Evolutionary conservation across 495 filamentous ascomycete species (phyloP).

Genomic region (Tuber aestivum): DNA sequence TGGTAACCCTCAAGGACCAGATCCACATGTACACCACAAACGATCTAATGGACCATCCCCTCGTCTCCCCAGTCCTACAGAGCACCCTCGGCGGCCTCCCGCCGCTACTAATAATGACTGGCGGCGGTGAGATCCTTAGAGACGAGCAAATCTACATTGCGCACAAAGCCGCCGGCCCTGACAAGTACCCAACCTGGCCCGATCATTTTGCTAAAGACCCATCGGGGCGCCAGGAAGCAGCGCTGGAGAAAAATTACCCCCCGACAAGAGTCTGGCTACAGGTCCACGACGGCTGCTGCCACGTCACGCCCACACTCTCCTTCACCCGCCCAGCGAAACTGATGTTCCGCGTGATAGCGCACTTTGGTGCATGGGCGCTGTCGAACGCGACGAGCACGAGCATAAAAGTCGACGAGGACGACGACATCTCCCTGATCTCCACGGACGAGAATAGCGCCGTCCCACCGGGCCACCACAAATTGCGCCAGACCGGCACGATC

Average conservation of each 20-base stretch:
- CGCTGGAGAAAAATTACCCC: constrained; percentile 55
- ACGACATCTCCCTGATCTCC: constrained; percentile 68
- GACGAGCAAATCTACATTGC: constrained; percentile 95
- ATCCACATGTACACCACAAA: constrained; percentile 95
- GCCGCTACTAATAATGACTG: constrained; percentile 75
- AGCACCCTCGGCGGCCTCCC: constrained; percentile 82
- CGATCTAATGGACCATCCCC: constrained; percentile 72
- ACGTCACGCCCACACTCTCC: constrained; percentile 82
- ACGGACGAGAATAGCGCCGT: constrained; percentile 24
- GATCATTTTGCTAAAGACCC: constrained; percentile 58
- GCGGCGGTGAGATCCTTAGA: constrained; percentile 78
- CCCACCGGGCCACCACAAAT: constrained; percentile 15
- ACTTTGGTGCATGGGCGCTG: constrained; percentile 86
- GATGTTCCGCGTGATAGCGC: constrained; percentile 84
- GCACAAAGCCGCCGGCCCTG: constrained; percentile 83
- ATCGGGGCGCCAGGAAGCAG: constrained; percentile 51
- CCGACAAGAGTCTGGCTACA: constrained; percentile 93
- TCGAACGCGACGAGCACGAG: constrained; percentile 70
- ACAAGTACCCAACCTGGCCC: constrained; percentile 63
- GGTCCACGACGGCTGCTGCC: constrained; percentile 90
- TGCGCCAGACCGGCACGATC: constrained; percentile 28
- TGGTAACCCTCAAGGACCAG: constrained; percentile 75
- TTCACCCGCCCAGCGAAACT: constrained; percentile 91
- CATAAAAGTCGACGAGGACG: constrained; percentile 76
- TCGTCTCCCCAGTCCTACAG: constrained; percentile 83